Evolutionary conservation across 2,329 filamentous ascomycete species (phyloP).

Genomic region (Cercospora canescens): DNA sequence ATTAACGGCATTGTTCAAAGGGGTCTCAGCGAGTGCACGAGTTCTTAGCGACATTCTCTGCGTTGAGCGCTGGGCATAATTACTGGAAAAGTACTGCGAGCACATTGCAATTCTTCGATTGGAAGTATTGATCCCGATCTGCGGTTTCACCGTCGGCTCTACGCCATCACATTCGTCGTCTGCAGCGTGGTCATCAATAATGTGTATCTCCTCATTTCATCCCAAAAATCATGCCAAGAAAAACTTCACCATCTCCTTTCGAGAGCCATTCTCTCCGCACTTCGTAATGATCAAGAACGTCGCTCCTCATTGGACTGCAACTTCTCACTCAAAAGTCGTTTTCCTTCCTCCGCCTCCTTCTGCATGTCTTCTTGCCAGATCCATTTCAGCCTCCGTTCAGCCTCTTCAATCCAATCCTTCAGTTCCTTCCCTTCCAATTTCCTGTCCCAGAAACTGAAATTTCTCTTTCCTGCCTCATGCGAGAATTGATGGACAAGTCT

Average conservation of each 20-base stretch:
- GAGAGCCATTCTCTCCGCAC: background rate
- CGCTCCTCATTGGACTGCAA: background rate
- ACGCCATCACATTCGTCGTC: background rate
- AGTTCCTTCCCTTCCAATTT: conserved; percentile 23
- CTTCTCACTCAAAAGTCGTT: background rate
- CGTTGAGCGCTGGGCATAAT: background rate
- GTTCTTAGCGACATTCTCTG: too few species aligned
- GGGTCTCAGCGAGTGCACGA: too few species aligned
- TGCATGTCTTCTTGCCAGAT: conserved; percentile 31
- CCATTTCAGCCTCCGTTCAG: conserved; percentile 22
- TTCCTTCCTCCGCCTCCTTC: conserved; percentile 25
- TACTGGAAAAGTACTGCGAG: too few species aligned
- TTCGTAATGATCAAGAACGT: background rate
- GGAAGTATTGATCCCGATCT: background rate
- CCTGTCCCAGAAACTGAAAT: conserved; percentile 19
- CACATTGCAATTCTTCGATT: too few species aligned
- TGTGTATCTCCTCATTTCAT: background rate
- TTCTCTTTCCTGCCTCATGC: conserved; percentile 17
- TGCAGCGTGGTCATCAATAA: background rate
- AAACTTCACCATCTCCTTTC: too few species aligned
- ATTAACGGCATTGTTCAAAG: too few species aligned
- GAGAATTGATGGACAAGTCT: conserved; percentile 22
- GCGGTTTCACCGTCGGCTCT: background rate
- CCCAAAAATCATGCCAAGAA: background rate
- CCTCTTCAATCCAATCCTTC: conserved; percentile 19